These are phyloP conservation scores for Hypoxylon sp. DNA, from an alignment of 2,329 filamentous ascomycete species.

Conservation along the genomic window DNA sequence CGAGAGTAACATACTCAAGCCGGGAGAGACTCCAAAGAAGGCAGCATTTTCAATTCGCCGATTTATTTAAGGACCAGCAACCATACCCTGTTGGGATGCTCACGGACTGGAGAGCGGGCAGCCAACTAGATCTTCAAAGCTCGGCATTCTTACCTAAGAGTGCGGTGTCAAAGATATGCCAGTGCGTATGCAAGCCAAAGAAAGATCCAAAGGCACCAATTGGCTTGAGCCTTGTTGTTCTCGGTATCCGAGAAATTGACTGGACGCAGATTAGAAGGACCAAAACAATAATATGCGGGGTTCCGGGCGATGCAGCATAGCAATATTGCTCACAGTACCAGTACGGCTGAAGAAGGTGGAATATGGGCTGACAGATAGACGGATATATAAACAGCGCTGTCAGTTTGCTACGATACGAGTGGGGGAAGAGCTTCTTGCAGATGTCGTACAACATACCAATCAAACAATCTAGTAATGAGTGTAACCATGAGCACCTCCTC, in stretches of 20 bases:
- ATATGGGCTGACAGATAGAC: slow-evolving; percentile 6
- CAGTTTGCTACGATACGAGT: slow-evolving; percentile 15
- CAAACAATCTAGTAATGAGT: slow-evolving; percentile 10
- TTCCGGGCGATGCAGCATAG: slow-evolving; percentile 12
- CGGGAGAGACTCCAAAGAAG: slow-evolving; percentile 59
- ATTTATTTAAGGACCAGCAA: slow-evolving; percentile 66
- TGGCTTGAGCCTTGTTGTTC: slow-evolving; percentile 41
- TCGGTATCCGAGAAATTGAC: slow-evolving; percentile 40
- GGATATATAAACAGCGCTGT: slow-evolving; percentile 6
- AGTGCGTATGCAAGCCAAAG: slow-evolving; percentile 42
- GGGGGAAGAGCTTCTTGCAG: slow-evolving; percentile 2
- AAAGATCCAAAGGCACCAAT: slow-evolving; percentile 37
- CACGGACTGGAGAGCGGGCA: slow-evolving; percentile 41
- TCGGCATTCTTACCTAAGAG: slow-evolving; percentile 38
- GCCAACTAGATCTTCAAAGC: slow-evolving; percentile 42
- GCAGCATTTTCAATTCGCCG: slow-evolving; percentile 71
- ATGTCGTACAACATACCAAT: slow-evolving; percentile 15
- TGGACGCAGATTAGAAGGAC: slow-evolving; percentile 41
- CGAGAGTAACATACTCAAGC: slow-evolving; percentile 64
- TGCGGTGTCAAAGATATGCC: slow-evolving; percentile 37
- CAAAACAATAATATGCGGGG: slow-evolving; percentile 32
- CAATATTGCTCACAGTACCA: not conserved
- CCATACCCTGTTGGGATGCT: slow-evolving; percentile 55
- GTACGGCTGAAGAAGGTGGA: slow-evolving; percentile 3
- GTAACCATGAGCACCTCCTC: slow-evolving; percentile 5